Conservation (phyloP, 2,329 filamentous ascomycete genomes). For the Pezicula radicicola region DNA sequence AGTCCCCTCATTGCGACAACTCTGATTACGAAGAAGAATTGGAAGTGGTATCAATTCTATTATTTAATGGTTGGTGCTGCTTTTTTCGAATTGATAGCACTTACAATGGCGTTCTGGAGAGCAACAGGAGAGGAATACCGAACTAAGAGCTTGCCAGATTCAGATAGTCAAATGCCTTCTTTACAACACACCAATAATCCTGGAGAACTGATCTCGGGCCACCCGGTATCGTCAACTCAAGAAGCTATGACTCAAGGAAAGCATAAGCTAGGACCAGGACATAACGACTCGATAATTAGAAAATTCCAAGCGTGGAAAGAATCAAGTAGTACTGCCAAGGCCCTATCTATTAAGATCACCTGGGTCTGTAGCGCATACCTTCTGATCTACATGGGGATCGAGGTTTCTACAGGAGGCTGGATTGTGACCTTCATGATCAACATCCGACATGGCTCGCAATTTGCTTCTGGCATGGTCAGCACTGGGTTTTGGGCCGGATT, state of each 20-base stretch:
- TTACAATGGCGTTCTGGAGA: conserved; percentile 57
- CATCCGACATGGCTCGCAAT: conserved; percentile 65
- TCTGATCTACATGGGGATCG: conserved; percentile 74
- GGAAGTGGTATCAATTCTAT: conserved; percentile 71
- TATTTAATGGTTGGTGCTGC: conserved; percentile 60
- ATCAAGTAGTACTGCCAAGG: not conserved
- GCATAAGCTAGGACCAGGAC: not conserved
- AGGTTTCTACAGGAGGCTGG: conserved; percentile 76
- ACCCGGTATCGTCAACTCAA: conserved; percentile 15
- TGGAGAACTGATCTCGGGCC: not conserved
- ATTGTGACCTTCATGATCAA: conserved; percentile 55
- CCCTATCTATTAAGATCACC: conserved; percentile 50
- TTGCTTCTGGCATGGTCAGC: conserved; percentile 71
- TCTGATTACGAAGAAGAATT: conserved; percentile 59
- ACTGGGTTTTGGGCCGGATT: conserved; percentile 86
- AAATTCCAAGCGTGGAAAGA: not conserved
- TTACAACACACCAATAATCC: not conserved
- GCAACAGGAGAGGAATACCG: conserved; percentile 57
- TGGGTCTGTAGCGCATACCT: conserved; percentile 73
- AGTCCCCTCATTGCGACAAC: conserved; percentile 67
- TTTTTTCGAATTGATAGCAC: conserved; percentile 50
- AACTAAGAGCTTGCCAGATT: conserved; percentile 45
- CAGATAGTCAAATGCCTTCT: not conserved
- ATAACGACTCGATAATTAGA: not conserved
- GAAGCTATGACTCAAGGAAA: conserved; percentile 10